These are phyloP conservation scores for Microcos paniculata DNA, from an alignment of 345 rosid genomes.

Conservation along the genomic window DNA sequence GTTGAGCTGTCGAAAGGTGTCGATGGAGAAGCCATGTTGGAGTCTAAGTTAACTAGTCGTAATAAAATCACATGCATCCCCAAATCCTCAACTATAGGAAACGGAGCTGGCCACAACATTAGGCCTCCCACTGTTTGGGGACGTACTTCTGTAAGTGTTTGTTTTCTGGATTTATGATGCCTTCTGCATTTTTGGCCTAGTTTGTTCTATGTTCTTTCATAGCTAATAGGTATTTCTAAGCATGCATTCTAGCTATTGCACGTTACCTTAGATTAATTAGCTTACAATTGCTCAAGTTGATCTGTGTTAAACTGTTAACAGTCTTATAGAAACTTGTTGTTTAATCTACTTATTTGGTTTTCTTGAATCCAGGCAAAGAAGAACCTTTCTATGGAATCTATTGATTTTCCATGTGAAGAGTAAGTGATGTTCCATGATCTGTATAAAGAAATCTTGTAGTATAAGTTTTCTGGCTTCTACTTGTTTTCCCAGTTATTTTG, in stretches of 20 bases:
- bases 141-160: constrained; percentile 69
- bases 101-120: constrained; percentile 35
- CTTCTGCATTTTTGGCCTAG: constrained; percentile 8
- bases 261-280: neutral
- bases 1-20: constrained; percentile 27
- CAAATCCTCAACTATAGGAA: constrained; percentile 40
- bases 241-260: constrained; percentile 3
- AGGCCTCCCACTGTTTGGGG: constrained; percentile 50
- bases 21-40: constrained; percentile 29
- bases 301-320: neutral
- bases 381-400: constrained; percentile 78
- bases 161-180: constrained; percentile 5
- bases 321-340: constrained; percentile 1
- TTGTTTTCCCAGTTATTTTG: constrained; percentile 1
- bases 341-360: constrained; percentile 12
- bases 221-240: neutral
- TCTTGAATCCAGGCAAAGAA: constrained; percentile 61
- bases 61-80: constrained; percentile 28
- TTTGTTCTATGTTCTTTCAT: constrained; percentile 14
- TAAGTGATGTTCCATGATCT: constrained; percentile 45
- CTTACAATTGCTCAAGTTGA: constrained; percentile 3
- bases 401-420: constrained; percentile 57
- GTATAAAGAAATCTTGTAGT: constrained; percentile 12
- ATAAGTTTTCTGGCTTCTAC: constrained; percentile 2
- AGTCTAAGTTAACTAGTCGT: constrained; percentile 26